Base-by-base conservation (phyloP, 2,329 filamentous ascomycete species). In the Pseudogymnoascus sp. region DNA sequence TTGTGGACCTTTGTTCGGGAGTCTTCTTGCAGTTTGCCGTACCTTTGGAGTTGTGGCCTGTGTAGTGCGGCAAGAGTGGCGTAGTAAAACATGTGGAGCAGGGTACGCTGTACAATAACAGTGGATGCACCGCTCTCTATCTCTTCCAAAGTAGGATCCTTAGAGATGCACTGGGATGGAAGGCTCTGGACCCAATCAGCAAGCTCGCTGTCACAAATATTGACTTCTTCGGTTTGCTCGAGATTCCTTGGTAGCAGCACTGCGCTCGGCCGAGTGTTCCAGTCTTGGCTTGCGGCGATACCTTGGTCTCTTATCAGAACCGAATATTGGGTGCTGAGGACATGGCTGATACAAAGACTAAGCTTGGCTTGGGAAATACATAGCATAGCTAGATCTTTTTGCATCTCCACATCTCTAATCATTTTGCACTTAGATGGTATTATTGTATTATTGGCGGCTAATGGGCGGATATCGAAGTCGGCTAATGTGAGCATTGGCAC, bases 41-140 rank as follows among this genome's bases (percentile, higher is more conserved):
- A 14, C 81, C 79, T 5, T 76, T 75, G 68, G 80, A 79, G 65
- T 73, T 79, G 76, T 4, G 76, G 77, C 28, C 92, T 87, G 74
- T 96, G 91, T 14, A 96, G 81, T 7, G 92, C 92, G 63, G 90
- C 96, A 28, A 93, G 83, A 0, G 91, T 93, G 2, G 92, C 95
- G 74, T 93, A 89, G 76, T 93, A 96, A 2, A 96, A 86, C 88
- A 96, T 93, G 75, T 95, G 91, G 46, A 96, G 79, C 25, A 96
- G 80, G 14, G 89, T 90, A 46, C 90, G 85, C 73, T 96, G 90
- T 5, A 96, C 75, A 66, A 82, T 79, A 31, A 78, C 72, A 14
- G 82, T 85, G 5, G 85, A 81, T 50, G 81, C 80, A 31, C 86
- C 86, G 23, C 77, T 81, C 63, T 84, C 79, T 63, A 86, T 75